These are phyloP conservation scores for Pelagophyceae sp. DNA, from an alignment of 352 stramenopile genomes.

Conservation along the genomic window DNA sequence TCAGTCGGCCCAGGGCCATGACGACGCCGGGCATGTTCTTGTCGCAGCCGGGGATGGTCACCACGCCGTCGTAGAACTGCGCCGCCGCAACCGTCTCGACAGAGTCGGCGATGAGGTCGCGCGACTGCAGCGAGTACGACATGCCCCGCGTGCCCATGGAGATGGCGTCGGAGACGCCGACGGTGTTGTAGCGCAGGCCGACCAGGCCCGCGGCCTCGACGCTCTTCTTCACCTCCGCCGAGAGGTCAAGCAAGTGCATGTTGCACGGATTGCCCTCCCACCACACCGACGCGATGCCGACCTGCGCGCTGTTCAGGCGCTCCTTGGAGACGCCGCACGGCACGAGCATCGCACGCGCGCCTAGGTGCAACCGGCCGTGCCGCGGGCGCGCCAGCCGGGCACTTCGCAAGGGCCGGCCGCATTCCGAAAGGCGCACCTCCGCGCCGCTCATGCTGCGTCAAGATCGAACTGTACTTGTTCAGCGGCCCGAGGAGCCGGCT, in stretches of 20 bases:
- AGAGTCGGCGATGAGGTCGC: constrained; percentile 84
- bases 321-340: constrained; percentile 54
- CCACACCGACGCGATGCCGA: constrained; percentile 81
- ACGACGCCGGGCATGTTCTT: constrained; percentile 91
- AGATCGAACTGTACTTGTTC: constrained; percentile 59
- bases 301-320: constrained; percentile 42
- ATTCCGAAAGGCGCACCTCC: constrained; percentile 31
- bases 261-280: constrained; percentile 88
- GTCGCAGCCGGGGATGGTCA: constrained; percentile 82
- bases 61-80: constrained; percentile 84
- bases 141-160: constrained; percentile 78
- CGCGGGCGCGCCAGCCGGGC: too few species aligned
- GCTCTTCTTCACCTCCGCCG: constrained; percentile 68
- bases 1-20: constrained; percentile 83
- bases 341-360: constrained; percentile 75
- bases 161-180: constrained; percentile 82
- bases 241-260: constrained; percentile 81
- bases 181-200: constrained; percentile 80
- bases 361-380: too few species aligned
- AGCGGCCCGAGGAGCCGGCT: too few species aligned
- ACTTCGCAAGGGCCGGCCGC: too few species aligned
- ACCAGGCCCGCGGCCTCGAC: constrained; percentile 66
- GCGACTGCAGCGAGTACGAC: constrained; percentile 73
- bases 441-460: constrained; percentile 69
- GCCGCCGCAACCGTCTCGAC: constrained; percentile 85